Percentiles rank a stretch among this genome's conserved stretches.
These are phyloP conservation scores for Talaromyces marneffei DNA, from an alignment of 2,329 filamentous ascomycete species.

Conservation along the genomic window DNA sequence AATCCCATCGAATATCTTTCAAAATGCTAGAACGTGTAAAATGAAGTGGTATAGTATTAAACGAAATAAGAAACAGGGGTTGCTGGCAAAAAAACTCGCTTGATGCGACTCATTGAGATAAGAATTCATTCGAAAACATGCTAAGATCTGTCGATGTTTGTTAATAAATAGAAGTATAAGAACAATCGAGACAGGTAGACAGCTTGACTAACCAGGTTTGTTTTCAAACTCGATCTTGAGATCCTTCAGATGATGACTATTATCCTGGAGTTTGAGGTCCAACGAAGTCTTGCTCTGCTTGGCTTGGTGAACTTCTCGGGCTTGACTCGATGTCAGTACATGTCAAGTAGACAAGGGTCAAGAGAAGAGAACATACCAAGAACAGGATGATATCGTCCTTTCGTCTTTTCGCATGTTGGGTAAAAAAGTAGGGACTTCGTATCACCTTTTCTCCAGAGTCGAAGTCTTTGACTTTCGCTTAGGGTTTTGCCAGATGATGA, in stretches of 20 bases:
- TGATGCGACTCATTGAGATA: background rate
- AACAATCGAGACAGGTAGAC: background rate
- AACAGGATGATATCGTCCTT: slow-evolving; percentile 13
- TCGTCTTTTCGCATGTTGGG: background rate
- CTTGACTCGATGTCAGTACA: background rate
- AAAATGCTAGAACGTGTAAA: background rate
- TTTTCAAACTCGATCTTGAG: slow-evolving; percentile 6
- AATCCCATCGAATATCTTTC: background rate
- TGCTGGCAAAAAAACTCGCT: background rate
- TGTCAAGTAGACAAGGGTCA: background rate
- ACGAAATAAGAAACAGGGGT: background rate
- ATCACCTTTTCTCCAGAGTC: slow-evolving; percentile 10
- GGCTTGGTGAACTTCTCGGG: background rate
- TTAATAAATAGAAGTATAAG: background rate
- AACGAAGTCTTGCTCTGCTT: background rate
- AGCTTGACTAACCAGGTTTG: background rate
- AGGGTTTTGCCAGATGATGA: slow-evolving; percentile 7
- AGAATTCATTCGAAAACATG: background rate
- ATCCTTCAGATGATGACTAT: background rate
- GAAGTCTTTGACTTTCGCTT: slow-evolving; percentile 16
- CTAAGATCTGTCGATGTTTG: background rate
- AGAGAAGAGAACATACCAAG: slow-evolving; percentile 8
- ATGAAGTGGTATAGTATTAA: background rate
- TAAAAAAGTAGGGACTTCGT: slow-evolving; percentile 9
- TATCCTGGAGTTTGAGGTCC: slow-evolving; percentile 2